Evolutionary conservation across 257 asterid genomes (phyloP), one percentile per base, ranked within the genome.

Genomic region (Primulina tabacum): DNA sequence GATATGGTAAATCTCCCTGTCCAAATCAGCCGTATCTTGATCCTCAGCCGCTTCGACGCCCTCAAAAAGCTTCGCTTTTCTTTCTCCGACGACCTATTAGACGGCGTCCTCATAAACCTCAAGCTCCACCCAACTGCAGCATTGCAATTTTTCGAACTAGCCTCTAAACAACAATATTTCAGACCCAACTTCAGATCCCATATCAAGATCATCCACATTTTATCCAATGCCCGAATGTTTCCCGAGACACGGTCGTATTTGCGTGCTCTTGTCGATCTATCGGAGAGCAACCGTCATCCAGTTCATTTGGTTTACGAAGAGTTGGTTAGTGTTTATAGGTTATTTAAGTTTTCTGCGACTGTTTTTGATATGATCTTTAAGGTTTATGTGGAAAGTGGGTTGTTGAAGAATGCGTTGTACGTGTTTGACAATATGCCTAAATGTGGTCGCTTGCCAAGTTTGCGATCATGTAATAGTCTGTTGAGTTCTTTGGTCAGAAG

Each of bases 381-480:
- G 52, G 67, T 77, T 6, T 91, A 75, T 63, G 86, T 86, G 0
- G 89, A 89, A 73, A 89, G 77, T 62, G 90, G 95, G 69, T 73
- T 86, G 87, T 62, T 82, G 29, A 84, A 75, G 66, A 70, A 88
- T 74, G 97, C 97, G 60, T 29, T 91, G 56, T 85, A 88, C 67
- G 68, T 91, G 95, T 94, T 91, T 72, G 99, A 94, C 77, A 85
- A 89, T 76, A 85, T 94, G 99, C 85, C 80, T 47, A 76, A 82
- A 60, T 81, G 90, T 20, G 97, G 97, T 56, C 78, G 88, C 28
- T 20, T 75, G 73, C 99, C 96, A 5, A 88, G 93, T 74, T 57
- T 85, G 90, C 87, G 85, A 4, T 86, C 92, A 50, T 94, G 97
- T 74, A 94, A 94, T 78, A 82, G 80, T 57, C 79, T 93, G 87